Base-by-base conservation (phyloP, 805 yeast genomes). In the Yamadazyma laniorum region DNA sequence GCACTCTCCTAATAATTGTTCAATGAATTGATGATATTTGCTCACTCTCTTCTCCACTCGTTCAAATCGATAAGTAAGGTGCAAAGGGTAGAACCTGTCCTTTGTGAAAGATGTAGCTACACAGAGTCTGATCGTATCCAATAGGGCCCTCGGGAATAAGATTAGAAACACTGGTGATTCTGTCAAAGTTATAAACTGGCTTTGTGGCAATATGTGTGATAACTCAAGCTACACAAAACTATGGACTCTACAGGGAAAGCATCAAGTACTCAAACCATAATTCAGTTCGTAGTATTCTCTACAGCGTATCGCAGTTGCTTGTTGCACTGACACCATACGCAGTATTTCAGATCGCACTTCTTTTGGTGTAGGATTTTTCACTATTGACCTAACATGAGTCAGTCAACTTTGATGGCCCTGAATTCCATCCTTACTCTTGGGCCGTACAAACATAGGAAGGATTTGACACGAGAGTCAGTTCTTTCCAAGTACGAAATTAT, bases 401-500 rank as follows among this genome's bases (percentile, higher is more conserved):
- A 59, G 55, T 49, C 62, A 15, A 56, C 66, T 14, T 45, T 64
- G 39, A 63, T 68, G 70, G 69, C 74, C 11, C 58, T 57, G 54
- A 65, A 55, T 38, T 56, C 66, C 29, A 63, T 64, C 19, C 52
- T 66, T 34, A 67, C 73, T 6, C 52, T 66, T 6, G 73, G 70
- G 2, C 74, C 74, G 6, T 68, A 65, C 51, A 62, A 67, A 41
- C 73, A 65, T 42, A 61, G 76, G 28, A 82, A 42, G 66, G 96
- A 88, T 55, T 59, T 74, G 18, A 62, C 75, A 11, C 64, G 96
- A 36, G 72, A 77, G 21, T 80, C 85, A 2, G 96, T 93, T 3
- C 64, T 88, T n/a, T 82, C 83, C 36, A 84, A 82, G 50, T 93
- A 90, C 61, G 90, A 84, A 45, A 83, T 93, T 43, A 63, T 89